Base-by-base conservation (phyloP, 2,329 filamentous ascomycete genomes). In the Talaromyces sp. region DNA sequence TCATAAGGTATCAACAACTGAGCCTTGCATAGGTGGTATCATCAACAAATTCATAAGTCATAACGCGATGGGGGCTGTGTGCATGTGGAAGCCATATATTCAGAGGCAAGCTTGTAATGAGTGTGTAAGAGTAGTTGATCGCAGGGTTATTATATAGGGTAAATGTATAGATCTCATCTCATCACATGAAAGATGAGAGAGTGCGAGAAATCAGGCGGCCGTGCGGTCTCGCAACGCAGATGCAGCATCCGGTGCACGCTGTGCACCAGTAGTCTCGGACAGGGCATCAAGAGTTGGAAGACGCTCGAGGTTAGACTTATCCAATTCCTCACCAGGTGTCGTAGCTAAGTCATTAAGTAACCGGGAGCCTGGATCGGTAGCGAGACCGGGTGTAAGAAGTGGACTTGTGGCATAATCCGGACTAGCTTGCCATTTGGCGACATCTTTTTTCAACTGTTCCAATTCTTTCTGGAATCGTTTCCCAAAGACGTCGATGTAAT, bases 401-500 rank as follows among this genome's bases (percentile, higher is more conserved):
- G 77, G 76, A 59, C 73, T 77, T 8, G 68, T 71, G 1, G 69
- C 63, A 29, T 72, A 73, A 49, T 78, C 77, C 3, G 76, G 75
- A 17, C 74, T 77, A 27, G 72, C 73, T 77, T 97, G 93, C 92
- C 92, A 96, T 76, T 92, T 94, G 54, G 89, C 86, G 8, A 99
- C 93, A 74, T 99, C 95, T 64, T 87, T 87, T 79, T 91, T 93
- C 80, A 99, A 86, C 61, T 89, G 86, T 75, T 99, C 93, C 13
- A 99, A 84, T 77, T 99, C 95, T 75, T 94, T 97, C 82, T 99
- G 92, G 83, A 99, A 98, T 2, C 93, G 88, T 72, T 91, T 96
- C 63, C 96, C 95, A 76, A 98, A 99, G 1, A 98, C 92, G 72
- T 99, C 95, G 73, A 99, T 98, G 79, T 99, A 99, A 78, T 91